A percentile compares a stretch with the other conserved stretches of the same genome.
Evolutionary conservation across 2,329 filamentous ascomycete genomes (phyloP).

Genomic region (Diaporthe eres): DNA sequence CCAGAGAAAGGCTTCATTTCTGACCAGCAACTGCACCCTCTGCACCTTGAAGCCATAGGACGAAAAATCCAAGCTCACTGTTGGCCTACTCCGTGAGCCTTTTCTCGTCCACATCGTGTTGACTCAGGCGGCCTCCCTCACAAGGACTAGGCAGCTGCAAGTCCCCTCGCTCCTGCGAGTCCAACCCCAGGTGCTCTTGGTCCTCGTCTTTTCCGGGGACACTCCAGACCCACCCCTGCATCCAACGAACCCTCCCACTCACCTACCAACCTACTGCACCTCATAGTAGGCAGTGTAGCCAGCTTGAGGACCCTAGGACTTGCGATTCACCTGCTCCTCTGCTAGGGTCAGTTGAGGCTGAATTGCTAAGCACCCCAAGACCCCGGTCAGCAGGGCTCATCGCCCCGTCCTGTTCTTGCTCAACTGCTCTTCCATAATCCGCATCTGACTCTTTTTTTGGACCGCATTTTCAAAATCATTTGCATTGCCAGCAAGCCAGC

Average conservation of each 20-base stretch:
- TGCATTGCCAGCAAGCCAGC: conserved; percentile 32
- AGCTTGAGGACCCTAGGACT: conserved; percentile 25
- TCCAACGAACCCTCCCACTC: conserved; percentile 19
- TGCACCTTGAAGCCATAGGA: not conserved
- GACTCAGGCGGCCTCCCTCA: conserved; percentile 26
- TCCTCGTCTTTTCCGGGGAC: conserved; percentile 15
- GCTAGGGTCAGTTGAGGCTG: conserved; percentile 43
- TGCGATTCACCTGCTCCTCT: conserved; percentile 14
- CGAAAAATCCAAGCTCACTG: not conserved
- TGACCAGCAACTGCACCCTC: not conserved
- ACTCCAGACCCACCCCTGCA: not conserved
- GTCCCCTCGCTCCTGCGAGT: conserved; percentile 4
- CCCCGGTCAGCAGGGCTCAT: conserved; percentile 42
- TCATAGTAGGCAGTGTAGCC: conserved; percentile 20
- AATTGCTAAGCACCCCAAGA: conserved; percentile 38
- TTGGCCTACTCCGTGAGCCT: not conserved
- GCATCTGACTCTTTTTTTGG: conserved; percentile 43
- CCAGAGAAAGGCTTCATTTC: conserved; percentile 2
- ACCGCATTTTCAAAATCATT: conserved; percentile 37
- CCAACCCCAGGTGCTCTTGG: not conserved
- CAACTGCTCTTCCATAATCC: conserved; percentile 30
- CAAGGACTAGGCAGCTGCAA: conserved; percentile 29
- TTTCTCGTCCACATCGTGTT: not conserved
- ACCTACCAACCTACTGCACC: conserved; percentile 26
- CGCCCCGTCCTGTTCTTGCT: conserved; percentile 24